Percentiles rank a stretch among this genome's conserved stretches.
phyloP scores from a whole-genome alignment of 768 basidiomycete species.

The Amylocystis lapponica region DNA sequence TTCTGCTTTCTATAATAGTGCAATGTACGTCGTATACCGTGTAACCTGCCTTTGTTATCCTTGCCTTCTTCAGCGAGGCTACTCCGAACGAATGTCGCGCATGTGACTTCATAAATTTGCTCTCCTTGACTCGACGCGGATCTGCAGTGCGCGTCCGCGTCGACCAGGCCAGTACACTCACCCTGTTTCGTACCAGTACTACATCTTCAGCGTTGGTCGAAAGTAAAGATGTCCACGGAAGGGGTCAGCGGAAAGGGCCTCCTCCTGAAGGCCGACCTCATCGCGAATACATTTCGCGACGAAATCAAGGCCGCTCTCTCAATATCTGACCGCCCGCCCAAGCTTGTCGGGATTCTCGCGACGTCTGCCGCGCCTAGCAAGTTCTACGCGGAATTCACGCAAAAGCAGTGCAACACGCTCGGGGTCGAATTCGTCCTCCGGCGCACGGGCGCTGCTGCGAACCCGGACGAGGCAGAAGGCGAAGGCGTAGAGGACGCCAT shows the following conservation, averaged over 20 bases:
- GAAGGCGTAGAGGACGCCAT: constrained; percentile 96
- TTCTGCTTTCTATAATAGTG: no score
- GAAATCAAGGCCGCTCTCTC: constrained; percentile 54
- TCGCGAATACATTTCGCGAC: constrained; percentile 64
- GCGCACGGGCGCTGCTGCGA: constrained; percentile 57
- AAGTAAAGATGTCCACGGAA: no score
- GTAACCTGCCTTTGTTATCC: no score
- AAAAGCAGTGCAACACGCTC: constrained; percentile 82
- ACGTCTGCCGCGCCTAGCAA: constrained; percentile 77
- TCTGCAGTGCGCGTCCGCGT: no score
- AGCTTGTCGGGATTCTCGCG: constrained; percentile 87
- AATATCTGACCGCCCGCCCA: constrained; percentile 43
- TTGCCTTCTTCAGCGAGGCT: no score
- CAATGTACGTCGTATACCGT: no score
- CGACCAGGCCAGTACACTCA: no score
- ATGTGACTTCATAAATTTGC: no score
- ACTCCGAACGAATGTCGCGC: no score
- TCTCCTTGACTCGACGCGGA: no score
- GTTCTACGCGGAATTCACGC: constrained; percentile 86
- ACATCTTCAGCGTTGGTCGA: no score
- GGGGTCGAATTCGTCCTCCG: constrained; percentile 85
- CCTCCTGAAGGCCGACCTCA: constrained; percentile 71
- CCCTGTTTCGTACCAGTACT: no score
- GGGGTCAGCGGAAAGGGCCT: constrained; percentile 70
- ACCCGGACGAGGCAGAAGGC: constrained; percentile 56